A percentile compares a stretch with the other conserved stretches of the same genome.
Conservation (phyloP, 1,284 basidiomycete species). For the Lentinus polychrous region DNA sequence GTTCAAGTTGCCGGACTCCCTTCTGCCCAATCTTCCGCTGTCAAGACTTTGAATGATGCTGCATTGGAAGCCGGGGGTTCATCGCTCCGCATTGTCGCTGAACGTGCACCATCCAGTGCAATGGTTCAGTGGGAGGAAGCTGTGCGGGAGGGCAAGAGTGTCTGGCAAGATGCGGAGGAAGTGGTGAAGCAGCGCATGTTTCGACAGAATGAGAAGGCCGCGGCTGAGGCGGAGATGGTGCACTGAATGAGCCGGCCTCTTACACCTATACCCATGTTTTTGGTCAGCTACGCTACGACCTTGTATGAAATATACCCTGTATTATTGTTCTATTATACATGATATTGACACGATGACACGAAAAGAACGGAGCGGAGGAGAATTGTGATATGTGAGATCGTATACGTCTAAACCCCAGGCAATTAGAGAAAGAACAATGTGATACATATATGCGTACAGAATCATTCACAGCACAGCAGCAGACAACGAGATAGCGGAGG, state of each 20-base stretch:
- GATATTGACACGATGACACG: no score
- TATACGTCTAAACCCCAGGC: no score
- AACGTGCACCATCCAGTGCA: conserved; percentile 25
- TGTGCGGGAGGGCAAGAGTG: conserved; percentile 18
- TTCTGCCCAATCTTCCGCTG: conserved; percentile 13
- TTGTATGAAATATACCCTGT: no score
- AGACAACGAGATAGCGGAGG: no score
- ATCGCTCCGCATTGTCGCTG: conserved; percentile 26
- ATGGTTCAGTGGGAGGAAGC: conserved; percentile 28
- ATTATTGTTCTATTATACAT: no score
- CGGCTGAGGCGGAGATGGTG: not conserved
- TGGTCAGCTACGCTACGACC: no score
- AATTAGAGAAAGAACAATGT: no score
- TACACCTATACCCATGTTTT: no score
- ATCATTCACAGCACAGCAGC: no score
- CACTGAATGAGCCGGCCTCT: not conserved
- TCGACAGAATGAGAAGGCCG: not conserved
- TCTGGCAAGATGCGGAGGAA: conserved; percentile 25
- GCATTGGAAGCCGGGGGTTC: conserved; percentile 17
- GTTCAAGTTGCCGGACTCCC: conserved; percentile 24
- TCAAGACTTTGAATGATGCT: conserved; percentile 19
- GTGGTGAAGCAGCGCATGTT: conserved; percentile 16
- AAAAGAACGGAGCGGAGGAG: no score
- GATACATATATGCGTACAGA: no score
- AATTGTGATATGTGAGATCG: no score